Base-by-base conservation (phyloP, 139 green algal genomes). In the Diplosphaera chodatii region DNA sequence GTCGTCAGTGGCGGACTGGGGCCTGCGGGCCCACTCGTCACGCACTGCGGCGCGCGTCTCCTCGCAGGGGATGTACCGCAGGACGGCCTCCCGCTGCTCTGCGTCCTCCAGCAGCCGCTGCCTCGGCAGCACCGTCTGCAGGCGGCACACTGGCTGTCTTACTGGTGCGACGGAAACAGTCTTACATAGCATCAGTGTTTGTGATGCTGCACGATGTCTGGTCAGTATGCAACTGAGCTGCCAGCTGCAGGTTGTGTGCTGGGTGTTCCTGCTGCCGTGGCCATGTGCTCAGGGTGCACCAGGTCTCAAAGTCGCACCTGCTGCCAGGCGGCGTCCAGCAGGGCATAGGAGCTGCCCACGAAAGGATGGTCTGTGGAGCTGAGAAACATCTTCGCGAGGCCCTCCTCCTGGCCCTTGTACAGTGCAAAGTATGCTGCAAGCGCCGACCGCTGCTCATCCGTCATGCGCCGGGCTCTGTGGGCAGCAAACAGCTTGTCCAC, bases 401-500 rank as follows among this genome's bases (percentile, higher is more conserved):
- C 88, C 8, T 80, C 77, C 68, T 91, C 86, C 32, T 79, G 41
- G 31, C 88, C 92, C 69, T 87, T 90, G 81, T 95, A 95, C 25
- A 99, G 80, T 0, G 78, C 74, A 62, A 99, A 90, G 83, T 96
- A 99, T 32, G 76, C 73, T 1, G 92, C 94, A 4, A 99, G 70
- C 16, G 90, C 81, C 4, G 81, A 69, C 23, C 95, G 84, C 71
- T 93, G 84, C 74, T 97, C 90, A 77, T 99, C 92, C 10, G 83
- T 90, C 67, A 99, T 73, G 67, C 81, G 68, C 55, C 91, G 78
- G 3, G 91, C 91, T 20, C 88, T 91, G 73, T 65, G 68, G 0
- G 3, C 15, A n/a, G 28, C 15, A 18, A 69, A 23, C 31, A 63
- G 65, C 34, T 48, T 33, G n/a, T 22, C n/a, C n/a, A n/a, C n/a